Percentiles rank a stretch among this genome's conserved stretches.
These are phyloP conservation scores for Quercus ilex DNA, from an alignment of 306 rosid genomes.

Conservation along the genomic window DNA sequence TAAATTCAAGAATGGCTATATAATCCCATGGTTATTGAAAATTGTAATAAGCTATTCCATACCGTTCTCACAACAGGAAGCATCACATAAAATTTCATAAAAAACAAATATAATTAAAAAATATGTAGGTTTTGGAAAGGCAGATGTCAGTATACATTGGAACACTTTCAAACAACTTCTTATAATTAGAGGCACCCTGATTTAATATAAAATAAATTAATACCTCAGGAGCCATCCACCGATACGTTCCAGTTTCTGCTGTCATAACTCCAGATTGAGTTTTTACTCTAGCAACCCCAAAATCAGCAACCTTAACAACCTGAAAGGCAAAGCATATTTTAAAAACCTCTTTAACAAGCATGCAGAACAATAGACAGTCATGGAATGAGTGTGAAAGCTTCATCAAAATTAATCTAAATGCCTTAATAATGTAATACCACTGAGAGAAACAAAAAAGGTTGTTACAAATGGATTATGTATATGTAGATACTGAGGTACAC, in stretches of 20 bases:
- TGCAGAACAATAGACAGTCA: not conserved
- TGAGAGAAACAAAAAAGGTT: not conserved
- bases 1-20: not conserved
- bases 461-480: not conserved
- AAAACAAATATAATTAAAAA: not conserved
- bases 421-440: not conserved
- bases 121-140: not conserved
- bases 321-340: conserved; percentile 26
- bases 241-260: conserved; percentile 98
- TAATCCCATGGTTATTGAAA: not conserved
- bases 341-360: not conserved
- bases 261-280: conserved; percentile 97
- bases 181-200: not conserved
- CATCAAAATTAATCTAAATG: not conserved
- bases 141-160: conserved; percentile 5
- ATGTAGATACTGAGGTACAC: not conserved
- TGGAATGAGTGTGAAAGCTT: not conserved
- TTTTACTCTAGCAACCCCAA: conserved; percentile 97
- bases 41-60: not conserved
- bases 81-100: not conserved
- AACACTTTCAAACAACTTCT: conserved; percentile 23
- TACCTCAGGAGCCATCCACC: conserved; percentile 99
- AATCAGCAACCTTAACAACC: conserved; percentile 98
- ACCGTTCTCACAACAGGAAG: not conserved
- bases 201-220: conserved; percentile 3